These are phyloP conservation scores for Trichocladium uniseriatum DNA, from an alignment of 495 filamentous ascomycete genomes.

Conservation along the genomic window DNA sequence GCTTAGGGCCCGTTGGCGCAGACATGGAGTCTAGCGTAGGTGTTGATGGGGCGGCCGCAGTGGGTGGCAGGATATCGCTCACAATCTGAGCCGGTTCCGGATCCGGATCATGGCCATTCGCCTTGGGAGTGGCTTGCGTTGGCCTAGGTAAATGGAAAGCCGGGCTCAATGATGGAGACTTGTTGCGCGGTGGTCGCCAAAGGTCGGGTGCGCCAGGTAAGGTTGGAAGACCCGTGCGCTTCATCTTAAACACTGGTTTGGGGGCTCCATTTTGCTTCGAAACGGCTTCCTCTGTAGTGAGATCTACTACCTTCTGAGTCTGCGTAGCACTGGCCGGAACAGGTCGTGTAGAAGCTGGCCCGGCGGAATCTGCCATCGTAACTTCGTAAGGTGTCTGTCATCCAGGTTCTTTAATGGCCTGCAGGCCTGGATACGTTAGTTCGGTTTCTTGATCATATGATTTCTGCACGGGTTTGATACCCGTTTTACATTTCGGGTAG, in stretches of 20 bases:
- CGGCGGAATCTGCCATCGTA: neutral
- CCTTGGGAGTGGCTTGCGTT: neutral
- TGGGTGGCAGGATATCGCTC: constrained; percentile 15
- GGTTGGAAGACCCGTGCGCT: constrained; percentile 1
- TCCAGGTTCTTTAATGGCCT: too few species aligned
- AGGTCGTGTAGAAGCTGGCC: neutral
- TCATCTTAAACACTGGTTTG: constrained; percentile 11
- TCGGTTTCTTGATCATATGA: too few species aligned
- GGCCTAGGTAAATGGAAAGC: neutral
- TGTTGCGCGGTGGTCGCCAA: neutral
- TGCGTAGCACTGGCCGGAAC: neutral
- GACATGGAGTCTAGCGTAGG: neutral
- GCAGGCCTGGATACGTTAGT: too few species aligned
- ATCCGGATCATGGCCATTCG: neutral
- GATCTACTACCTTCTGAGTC: neutral
- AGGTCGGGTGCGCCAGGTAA: too few species aligned
- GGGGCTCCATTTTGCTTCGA: neutral
- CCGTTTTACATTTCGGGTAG: too few species aligned
- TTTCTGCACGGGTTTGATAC: too few species aligned
- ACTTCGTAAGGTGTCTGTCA: too few species aligned
- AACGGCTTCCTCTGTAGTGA: neutral
- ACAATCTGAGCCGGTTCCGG: constrained; percentile 12
- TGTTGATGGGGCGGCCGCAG: neutral
- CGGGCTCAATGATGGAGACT: neutral
- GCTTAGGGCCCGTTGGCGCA: neutral